Percentiles rank a stretch among this genome's conserved stretches.
These are phyloP conservation scores for Phellinidium pouzarii DNA, from an alignment of 1,284 basidiomycete species.

Conservation along the genomic window DNA sequence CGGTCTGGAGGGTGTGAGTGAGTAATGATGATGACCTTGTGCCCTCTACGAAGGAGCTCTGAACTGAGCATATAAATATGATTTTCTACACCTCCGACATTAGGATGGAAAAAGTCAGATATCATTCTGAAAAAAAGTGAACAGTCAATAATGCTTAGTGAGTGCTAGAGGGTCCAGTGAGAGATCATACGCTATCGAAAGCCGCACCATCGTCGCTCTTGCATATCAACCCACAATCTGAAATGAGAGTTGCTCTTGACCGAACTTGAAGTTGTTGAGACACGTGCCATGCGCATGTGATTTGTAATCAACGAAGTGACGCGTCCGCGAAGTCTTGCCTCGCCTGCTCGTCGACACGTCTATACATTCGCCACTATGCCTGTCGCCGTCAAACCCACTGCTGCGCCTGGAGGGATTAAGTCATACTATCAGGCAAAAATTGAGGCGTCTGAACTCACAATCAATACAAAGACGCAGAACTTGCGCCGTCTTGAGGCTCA, in stretches of 20 bases:
- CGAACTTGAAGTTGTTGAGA: too few relatives aligned
- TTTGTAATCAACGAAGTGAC: slow-evolving; percentile 14
- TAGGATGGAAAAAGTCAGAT: slow-evolving; percentile 94
- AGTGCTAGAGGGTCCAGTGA: too few relatives aligned
- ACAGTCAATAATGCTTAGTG: neutral
- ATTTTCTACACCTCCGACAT: slow-evolving; percentile 93
- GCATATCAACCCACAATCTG: too few relatives aligned
- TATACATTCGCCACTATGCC: slow-evolving; percentile 37
- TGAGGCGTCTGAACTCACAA: slow-evolving; percentile 84
- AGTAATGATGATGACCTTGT: slow-evolving; percentile 92
- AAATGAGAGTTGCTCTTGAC: too few relatives aligned
- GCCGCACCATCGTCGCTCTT: neutral
- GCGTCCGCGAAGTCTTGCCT: neutral
- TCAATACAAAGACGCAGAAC: slow-evolving; percentile 97
- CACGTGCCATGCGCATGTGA: neutral
- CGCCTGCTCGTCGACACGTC: neutral
- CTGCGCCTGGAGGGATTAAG: slow-evolving; percentile 60
- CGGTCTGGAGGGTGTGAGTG: slow-evolving; percentile 85
- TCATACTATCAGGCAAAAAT: slow-evolving; percentile 97
- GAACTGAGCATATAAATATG: slow-evolving; percentile 92
- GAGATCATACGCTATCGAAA: slow-evolving; percentile 14
- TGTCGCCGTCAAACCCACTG: slow-evolving; percentile 39
- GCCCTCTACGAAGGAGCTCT: slow-evolving; percentile 77
- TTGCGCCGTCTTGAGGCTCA: slow-evolving; percentile 93
- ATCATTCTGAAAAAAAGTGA: slow-evolving; percentile 65